phyloP scores from a whole-genome alignment of 2,329 filamentous ascomycete species.

The Dactylonectria macrodidyma region DNA sequence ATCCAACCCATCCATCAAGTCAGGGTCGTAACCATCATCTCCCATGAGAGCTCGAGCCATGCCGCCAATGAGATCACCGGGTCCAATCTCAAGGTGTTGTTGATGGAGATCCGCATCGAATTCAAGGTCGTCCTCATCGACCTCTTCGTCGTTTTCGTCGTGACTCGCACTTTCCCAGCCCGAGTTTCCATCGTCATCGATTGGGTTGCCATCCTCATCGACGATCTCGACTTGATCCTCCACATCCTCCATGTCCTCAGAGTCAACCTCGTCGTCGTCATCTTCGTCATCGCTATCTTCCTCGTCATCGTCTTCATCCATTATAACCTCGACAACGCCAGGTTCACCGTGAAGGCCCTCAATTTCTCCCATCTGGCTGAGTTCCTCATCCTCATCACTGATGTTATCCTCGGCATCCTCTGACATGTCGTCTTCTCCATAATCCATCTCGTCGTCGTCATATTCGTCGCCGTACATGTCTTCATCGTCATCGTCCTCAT shows the following conservation, averaged over 20 bases:
- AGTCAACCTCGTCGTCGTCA: slow-evolving; percentile 63
- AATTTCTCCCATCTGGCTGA: slow-evolving; percentile 87
- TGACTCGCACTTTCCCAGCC: slow-evolving; percentile 74
- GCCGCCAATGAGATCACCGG: slow-evolving; percentile 63
- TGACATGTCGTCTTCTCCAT: slow-evolving; percentile 84
- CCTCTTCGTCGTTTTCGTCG: slow-evolving; percentile 67
- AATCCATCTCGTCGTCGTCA: slow-evolving; percentile 94
- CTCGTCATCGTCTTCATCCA: slow-evolving; percentile 79
- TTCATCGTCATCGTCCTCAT: slow-evolving; percentile 82
- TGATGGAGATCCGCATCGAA: slow-evolving; percentile 71
- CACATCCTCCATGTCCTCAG: slow-evolving; percentile 65
- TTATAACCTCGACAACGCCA: slow-evolving; percentile 81
- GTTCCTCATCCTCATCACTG: slow-evolving; percentile 89
- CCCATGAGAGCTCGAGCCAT: slow-evolving; percentile 70
- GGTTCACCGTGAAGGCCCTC: slow-evolving; percentile 79
- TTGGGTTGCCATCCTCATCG: slow-evolving; percentile 73
- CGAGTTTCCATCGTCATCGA: slow-evolving; percentile 72
- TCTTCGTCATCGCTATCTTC: slow-evolving; percentile 74
- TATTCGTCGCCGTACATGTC: slow-evolving; percentile 95
- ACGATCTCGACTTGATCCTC: slow-evolving; percentile 71
- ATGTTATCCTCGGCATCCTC: slow-evolving; percentile 90
- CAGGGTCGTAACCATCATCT: slow-evolving; percentile 68
- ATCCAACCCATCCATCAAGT: slow-evolving; percentile 66
- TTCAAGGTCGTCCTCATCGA: slow-evolving; percentile 68
- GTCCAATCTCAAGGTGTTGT: slow-evolving; percentile 63